Evolutionary conservation across 2,329 filamentous ascomycete genomes (phyloP), one percentile per base, ranked within the genome.

Genomic region (Sporothrix variecibatus): DNA sequence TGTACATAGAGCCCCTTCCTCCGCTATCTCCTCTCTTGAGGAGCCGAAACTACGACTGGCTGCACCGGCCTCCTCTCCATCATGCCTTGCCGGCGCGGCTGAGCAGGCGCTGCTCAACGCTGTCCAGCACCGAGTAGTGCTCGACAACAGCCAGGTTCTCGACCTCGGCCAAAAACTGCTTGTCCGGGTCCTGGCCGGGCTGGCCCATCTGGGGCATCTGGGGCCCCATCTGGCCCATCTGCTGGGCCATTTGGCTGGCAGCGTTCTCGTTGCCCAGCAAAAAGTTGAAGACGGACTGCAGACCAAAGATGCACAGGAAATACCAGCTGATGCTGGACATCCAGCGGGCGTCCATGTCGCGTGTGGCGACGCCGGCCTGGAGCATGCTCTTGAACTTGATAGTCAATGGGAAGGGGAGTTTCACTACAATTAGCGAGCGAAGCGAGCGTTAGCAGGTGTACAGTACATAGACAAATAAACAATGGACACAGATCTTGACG

Each of bases 341-440:
- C 96, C 96, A 99, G 83, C 95, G 90, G 12, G 97, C 96, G 81
- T 99, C 97, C 85, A 99, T 91, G 82, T 99, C 96, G 80, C 92
- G 92, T 34, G 97, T 99, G 77, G 94, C 94, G 62, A 99, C 95
- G 79, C 96, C 96, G 58, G 95, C 95, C 85, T 99, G 96, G 72
- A 99, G 88, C 96, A 99, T 99, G 78, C 94, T 96, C 88, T 99
- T 99, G 89, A 99, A 99, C 82, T 97, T 97, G 83, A 98, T 95
- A 43, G 96, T 99, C 77, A 99, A 88, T 3, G 97, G 96, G 83
- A 99, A 99, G 0, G 96, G 96, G 34, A 99, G 85, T 91, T 98
- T 98, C 89, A 99, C 94, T 89, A 73, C 8, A n/a, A 17, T 2
- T 5, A 20, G 70, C 43, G 56, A 53, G 62, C 12, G 28, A 49